phyloP scores from a whole-genome alignment of 2,329 filamentous ascomycete genomes.

The Diplodia intermedia region DNA sequence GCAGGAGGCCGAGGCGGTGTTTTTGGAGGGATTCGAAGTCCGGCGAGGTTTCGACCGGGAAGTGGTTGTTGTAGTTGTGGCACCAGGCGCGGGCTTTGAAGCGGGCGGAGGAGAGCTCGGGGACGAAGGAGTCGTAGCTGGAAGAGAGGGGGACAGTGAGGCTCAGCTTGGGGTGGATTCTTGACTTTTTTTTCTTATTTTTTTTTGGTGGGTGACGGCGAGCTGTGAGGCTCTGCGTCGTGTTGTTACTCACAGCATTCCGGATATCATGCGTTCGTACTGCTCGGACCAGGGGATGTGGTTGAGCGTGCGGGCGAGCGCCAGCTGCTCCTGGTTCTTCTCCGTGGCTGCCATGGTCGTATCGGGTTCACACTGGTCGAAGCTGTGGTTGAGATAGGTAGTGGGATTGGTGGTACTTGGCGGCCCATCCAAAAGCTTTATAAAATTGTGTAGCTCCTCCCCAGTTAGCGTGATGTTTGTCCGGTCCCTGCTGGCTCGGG shows the following conservation, averaged over 20 bases:
- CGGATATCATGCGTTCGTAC: constrained; percentile 70
- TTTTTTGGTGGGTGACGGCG: neutral
- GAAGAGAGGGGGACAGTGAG: neutral
- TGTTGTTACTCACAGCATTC: constrained; percentile 59
- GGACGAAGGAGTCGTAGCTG: constrained; percentile 60
- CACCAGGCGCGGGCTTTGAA: constrained; percentile 63
- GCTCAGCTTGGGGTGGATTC: neutral
- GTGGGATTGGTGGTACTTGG: too few relatives aligned
- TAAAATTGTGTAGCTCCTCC: neutral
- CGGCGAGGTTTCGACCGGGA: constrained; percentile 37
- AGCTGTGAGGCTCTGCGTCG: neutral
- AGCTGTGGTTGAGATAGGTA: neutral
- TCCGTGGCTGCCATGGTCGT: constrained; percentile 48
- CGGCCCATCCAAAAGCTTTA: too few relatives aligned
- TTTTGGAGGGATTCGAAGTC: constrained; percentile 41
- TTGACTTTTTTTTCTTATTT: neutral
- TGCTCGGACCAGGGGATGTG: constrained; percentile 65
- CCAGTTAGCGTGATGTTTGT: neutral
- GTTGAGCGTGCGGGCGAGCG: constrained; percentile 56
- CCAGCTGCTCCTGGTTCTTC: constrained; percentile 55
- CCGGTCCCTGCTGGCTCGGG: neutral
- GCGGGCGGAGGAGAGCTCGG: constrained; percentile 59
- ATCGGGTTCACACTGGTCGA: neutral
- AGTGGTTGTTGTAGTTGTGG: constrained; percentile 65
- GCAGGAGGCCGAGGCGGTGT: constrained; percentile 40